Evolutionary conservation across 164 flowering plant species (phyloP).

Genomic region (Hamamelis virginiana): DNA sequence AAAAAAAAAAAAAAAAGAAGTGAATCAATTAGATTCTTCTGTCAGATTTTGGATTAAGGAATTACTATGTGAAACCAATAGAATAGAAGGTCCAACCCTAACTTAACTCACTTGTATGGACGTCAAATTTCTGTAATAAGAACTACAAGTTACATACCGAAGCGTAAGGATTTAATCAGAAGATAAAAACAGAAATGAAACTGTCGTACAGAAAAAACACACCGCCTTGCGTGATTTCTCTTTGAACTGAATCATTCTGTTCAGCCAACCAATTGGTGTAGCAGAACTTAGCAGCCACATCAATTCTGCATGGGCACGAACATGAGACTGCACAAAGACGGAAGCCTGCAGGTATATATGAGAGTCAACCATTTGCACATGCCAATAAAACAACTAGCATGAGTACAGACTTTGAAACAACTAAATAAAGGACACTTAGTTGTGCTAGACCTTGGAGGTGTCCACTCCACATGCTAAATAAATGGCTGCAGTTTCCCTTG

Average conservation of each 20-base stretch:
- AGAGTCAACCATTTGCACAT: not conserved
- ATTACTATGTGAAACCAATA: not conserved
- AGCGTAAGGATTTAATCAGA: too few relatives aligned
- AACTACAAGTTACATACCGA: not conserved
- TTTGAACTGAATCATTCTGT: constrained; percentile 95
- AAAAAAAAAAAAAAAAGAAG: not conserved
- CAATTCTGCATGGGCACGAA: constrained; percentile 87
- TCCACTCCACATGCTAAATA: constrained; percentile 96
- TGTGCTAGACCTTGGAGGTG: constrained; percentile 63
- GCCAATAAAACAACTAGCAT: constrained; percentile 1
- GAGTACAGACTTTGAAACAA: constrained; percentile 1
- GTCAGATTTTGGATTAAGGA: not conserved
- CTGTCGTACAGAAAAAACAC: constrained; percentile 32
- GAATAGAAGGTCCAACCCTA: not conserved
- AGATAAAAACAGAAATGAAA: constrained; percentile 2
- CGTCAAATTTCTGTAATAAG: not conserved
- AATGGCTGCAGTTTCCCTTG: constrained; percentile 88
- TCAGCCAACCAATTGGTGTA: constrained; percentile 92
- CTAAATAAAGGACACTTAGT: not conserved
- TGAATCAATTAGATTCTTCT: not conserved
- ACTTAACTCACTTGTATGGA: not conserved
- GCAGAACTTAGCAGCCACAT: constrained; percentile 93
- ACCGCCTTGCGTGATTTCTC: constrained; percentile 97
- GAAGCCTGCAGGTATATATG: constrained; percentile 60
- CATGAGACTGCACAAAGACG: constrained; percentile 97